Conservation (phyloP, 1,139 yeast species). For the Petasospora rhodanensis region DNA sequence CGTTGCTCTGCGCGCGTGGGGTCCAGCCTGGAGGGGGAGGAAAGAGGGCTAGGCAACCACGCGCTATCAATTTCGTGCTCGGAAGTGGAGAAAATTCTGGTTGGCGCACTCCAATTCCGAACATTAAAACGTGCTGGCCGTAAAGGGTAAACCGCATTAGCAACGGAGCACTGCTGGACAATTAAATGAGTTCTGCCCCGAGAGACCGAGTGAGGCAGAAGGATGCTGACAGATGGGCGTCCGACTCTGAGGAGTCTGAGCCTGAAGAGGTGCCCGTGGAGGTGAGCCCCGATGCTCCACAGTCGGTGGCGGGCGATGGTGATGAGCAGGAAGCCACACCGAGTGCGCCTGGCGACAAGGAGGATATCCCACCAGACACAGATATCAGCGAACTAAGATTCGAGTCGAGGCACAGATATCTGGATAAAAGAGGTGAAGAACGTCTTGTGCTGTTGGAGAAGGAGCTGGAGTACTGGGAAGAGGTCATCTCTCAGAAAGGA, state of each 20-base stretch:
- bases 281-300: constrained; percentile 1
- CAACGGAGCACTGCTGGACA: no score
- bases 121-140: no score
- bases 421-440: constrained; percentile 44
- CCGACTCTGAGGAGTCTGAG: constrained; percentile 9
- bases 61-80: no score
- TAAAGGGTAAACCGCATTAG: no score
- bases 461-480: no score
- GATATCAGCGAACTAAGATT: constrained; percentile 32
- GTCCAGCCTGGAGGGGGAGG: no score
- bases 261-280: constrained; percentile 1
- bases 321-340: constrained; percentile 3
- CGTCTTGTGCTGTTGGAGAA: constrained; percentile 39
- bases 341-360: constrained; percentile 1
- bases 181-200: no score
- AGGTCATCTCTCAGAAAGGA: constrained; percentile 51
- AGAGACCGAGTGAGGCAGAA: constrained; percentile 7
- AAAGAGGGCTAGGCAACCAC: no score
- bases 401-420: constrained; percentile 45
- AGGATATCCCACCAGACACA: constrained; percentile 2
- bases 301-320: background rate
- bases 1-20: no score
- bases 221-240: constrained; percentile 11
- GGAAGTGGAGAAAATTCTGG: no score
- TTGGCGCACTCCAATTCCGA: no score